Conservation (phyloP, 1,139 yeast species). For the Magnusiomyces tetraspermus region DNA sequence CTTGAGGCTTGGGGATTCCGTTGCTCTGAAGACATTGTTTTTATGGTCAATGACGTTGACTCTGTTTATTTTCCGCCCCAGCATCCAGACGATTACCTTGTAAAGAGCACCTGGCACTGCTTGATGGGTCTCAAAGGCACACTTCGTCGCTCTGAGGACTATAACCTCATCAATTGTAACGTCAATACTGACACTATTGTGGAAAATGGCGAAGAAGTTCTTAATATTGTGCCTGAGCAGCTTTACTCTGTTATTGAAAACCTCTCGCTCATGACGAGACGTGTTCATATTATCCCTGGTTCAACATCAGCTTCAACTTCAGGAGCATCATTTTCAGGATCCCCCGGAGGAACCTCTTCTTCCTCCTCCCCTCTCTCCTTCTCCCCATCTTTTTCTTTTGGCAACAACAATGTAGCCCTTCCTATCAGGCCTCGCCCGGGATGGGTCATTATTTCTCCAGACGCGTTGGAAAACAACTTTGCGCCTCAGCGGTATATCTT, state of each 20-base stretch:
- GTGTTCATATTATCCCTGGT: slow-evolving; percentile 77
- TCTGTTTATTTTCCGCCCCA: slow-evolving; percentile 25
- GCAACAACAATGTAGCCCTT: slow-evolving; percentile 29
- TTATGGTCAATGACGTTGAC: slow-evolving; percentile 36
- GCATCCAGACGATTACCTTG: slow-evolving; percentile 17
- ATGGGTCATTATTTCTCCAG: slow-evolving; percentile 88
- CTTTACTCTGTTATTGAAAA: slow-evolving; percentile 83
- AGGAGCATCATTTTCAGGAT: neutral
- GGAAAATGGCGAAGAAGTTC: slow-evolving; percentile 34
- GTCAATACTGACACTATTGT: slow-evolving; percentile 81
- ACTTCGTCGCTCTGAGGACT: slow-evolving; percentile 74
- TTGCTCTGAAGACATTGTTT: slow-evolving; percentile 77
- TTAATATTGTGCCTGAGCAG: slow-evolving; percentile 53
- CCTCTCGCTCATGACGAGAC: slow-evolving; percentile 69
- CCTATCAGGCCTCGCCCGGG: slow-evolving; percentile 74
- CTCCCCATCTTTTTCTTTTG: neutral
- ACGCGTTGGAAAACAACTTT: slow-evolving; percentile 64
- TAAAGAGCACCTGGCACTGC: slow-evolving; percentile 63
- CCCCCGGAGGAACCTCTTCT: slow-evolving; percentile 24
- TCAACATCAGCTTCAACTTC: slow-evolving; percentile 42
- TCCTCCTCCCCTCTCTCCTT: neutral
- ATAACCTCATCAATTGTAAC: slow-evolving; percentile 81
- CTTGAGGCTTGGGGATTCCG: slow-evolving; percentile 70
- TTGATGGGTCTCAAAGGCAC: slow-evolving; percentile 98
- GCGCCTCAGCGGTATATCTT: slow-evolving; percentile 38